Base-by-base conservation (phyloP, 768 basidiomycete species). In the Tulasnella sp. region DNA sequence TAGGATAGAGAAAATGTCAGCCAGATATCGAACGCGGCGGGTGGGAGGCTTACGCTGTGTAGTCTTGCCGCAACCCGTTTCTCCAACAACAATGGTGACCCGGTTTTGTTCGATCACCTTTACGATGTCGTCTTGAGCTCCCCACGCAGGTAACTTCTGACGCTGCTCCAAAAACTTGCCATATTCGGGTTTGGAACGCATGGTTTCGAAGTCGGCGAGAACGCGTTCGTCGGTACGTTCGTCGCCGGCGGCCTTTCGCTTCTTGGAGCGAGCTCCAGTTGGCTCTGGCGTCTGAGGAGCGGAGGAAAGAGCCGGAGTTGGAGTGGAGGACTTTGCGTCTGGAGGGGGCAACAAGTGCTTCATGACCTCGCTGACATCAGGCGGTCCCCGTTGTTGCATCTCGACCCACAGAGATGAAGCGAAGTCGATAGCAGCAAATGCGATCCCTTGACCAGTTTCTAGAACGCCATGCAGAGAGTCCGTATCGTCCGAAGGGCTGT, bases 31-130 rank as follows among this genome's bases (percentile, higher is more conserved):
- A 50, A 44, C n/a, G n/a, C n/a, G 16, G 22, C 20, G 28, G 77
- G 34, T n/a, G 42, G 4, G 42, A 31, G 34, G 82, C 89, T 81
- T 83, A 95, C 94, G 84, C 84, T 96, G 95, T 0, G 95, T 96
- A 2, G 95, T 96, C 86, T 98, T 98, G 40, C 96, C 96, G 76
- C 93, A 95, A 75, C 96, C 94, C 76, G 95, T 96, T 86, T 97
- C 96, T 69, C 97, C 97, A 6, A 97, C 93, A 0, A 98, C 93
- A 0, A 98, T 90, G 0, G 96, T 89, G 3, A 93, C 94, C 74
- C 92, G 88, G 82, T 90, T 91, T 14, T 84, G 86, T 50, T 90
- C 87, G 12, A 98, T 86, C 31, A 88, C 84, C 20, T 86, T 79
- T 73, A 96, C 85, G 82, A 98, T 94, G 20, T 89, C 86, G 28